Evolutionary conservation across 1,284 basidiomycete genomes (phyloP).

Genomic region (Sutorius eximius): DNA sequence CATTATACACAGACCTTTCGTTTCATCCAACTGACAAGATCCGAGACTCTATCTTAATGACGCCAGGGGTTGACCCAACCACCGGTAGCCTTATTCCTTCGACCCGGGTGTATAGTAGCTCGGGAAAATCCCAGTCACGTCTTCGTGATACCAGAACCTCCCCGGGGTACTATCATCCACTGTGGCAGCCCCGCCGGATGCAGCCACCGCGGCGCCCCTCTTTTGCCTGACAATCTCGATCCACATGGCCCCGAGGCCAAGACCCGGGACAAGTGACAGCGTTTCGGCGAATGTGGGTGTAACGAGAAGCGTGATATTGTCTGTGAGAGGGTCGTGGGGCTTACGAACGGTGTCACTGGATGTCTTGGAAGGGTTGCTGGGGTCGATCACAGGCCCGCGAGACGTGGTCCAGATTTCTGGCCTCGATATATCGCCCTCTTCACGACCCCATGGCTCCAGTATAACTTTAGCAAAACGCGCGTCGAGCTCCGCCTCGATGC

Average conservation of each 20-base stretch:
- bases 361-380: slow-evolving; percentile 8
- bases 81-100: slow-evolving; percentile 2
- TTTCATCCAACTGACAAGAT: neutral
- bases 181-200: neutral
- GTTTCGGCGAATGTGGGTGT: slow-evolving; percentile 44
- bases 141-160: slow-evolving; percentile 36
- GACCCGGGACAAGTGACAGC: slow-evolving; percentile 48
- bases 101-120: slow-evolving; percentile 31
- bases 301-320: slow-evolving; percentile 58
- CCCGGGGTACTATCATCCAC: slow-evolving; percentile 5
- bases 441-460: slow-evolving; percentile 54
- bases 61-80: neutral
- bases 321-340: slow-evolving; percentile 49
- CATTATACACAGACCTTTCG: neutral
- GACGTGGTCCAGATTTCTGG: slow-evolving; percentile 45
- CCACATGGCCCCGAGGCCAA: slow-evolving; percentile 52
- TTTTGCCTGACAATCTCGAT: slow-evolving; percentile 54
- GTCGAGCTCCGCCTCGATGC: slow-evolving; percentile 53
- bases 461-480: slow-evolving; percentile 48
- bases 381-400: slow-evolving; percentile 40
- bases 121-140: slow-evolving; percentile 36
- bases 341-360: slow-evolving; percentile 6
- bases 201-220: slow-evolving; percentile 15
- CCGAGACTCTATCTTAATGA: neutral
- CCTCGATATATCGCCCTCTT: slow-evolving; percentile 40